Evolutionary conservation across 352 stramenopile genomes (phyloP).

Genomic region (Globisporangium middletonii): DNA sequence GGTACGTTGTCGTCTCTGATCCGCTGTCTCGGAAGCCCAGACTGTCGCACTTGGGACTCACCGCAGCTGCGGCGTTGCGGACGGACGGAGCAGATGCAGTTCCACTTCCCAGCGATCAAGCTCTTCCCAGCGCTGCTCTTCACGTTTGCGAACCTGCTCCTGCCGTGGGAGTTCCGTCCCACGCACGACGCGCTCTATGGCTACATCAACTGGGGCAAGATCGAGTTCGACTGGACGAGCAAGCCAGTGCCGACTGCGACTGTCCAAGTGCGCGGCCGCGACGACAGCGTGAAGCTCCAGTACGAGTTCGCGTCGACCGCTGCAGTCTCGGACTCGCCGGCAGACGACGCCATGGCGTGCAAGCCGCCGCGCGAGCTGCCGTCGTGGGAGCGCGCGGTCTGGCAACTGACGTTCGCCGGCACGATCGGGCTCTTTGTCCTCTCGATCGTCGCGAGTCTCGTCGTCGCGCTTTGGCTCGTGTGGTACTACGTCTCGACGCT

Average conservation of each 20-base stretch:
- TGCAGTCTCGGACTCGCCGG: constrained; percentile 31
- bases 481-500: constrained; percentile 52
- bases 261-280: constrained; percentile 48
- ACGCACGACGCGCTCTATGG: constrained; percentile 68
- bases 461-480: constrained; percentile 54
- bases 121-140: constrained; percentile 57
- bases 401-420: constrained; percentile 31
- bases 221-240: constrained; percentile 87
- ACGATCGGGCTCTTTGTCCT: constrained; percentile 35
- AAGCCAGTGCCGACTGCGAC: constrained; percentile 45
- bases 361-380: constrained; percentile 35
- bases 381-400: constrained; percentile 27
- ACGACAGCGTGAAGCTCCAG: constrained; percentile 66
- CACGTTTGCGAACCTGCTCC: constrained; percentile 61
- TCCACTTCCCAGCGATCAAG: constrained; percentile 45
- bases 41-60: too few relatives aligned
- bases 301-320: constrained; percentile 45
- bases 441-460: constrained; percentile 41
- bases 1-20: constrained; percentile 24
- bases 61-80: not conserved
- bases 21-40: not conserved
- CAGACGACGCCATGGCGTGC: constrained; percentile 40
- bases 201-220: constrained; percentile 90
- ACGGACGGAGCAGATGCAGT: constrained; percentile 47
- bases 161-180: constrained; percentile 78